Base-by-base conservation (phyloP, 805 yeast genomes). In the Kodamaea fukazawae region DNA sequence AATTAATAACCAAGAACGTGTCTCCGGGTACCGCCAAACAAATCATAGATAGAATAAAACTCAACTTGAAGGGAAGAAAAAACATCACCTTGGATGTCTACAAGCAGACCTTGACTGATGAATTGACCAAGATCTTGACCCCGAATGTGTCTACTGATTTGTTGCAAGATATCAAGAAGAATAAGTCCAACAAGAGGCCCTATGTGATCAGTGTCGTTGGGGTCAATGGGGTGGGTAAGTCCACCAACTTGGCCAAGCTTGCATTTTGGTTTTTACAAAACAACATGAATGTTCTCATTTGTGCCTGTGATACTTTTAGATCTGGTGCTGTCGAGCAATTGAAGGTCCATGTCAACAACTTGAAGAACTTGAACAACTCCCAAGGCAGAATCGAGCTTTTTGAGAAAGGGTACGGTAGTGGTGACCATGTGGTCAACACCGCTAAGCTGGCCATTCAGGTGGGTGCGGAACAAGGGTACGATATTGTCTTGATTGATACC, bases 321-420 rank as follows among this genome's bases (percentile, higher is more conserved):
- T 87, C 96, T 1, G 99, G 99, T 38, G 99, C 99, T 1, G 97
- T 91, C n/a, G 98, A 91, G 60, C 99, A 91, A 65, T 71, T 91
- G 45, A 80, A 93, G 50, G 96, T 90, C 2, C 99, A 91, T 64
- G 98, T 91, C 2, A 81, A 82, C 45, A 86, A 93, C 54, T 69
- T 91, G 46, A 77, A 81, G 38, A 79, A 79, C 46, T 69, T 90
- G 30, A 81, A 87, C 23, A 50, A 57, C 23, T 57, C 66, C 50
- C 36, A 40, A 7, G 53, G 62, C 25, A 61, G 70, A 34, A 83
- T 88, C 36, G 96, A 89, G 58, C 65, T 91, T 25, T 91, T 84
- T 58, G 96, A 89, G 64, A 90, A 89, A 40, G 99, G 99, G 4
- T 91, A 91, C 53, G 98, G 98, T 46, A 95, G 96, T 30, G 93